A percentile compares a stretch with the other conserved stretches of the same genome.
Evolutionary conservation across 2,329 filamentous ascomycete species (phyloP).

Genomic region (Colletotrichum acutatum): DNA sequence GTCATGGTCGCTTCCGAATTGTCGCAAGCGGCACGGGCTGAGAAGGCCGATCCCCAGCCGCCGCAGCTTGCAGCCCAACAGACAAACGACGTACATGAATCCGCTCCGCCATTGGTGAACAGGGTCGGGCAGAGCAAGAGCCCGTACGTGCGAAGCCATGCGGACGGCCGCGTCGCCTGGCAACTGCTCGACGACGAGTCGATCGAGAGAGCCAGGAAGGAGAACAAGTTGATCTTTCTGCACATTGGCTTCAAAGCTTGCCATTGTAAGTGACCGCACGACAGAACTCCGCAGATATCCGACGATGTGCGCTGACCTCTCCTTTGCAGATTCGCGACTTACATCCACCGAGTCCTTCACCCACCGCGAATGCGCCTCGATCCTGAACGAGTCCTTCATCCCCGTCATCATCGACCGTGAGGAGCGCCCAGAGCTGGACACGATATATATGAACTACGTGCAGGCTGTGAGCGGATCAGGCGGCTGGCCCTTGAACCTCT

Average conservation of each 20-base stretch:
- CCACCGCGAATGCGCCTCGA: conserved; percentile 80
- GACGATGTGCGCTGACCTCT: conserved; percentile 11
- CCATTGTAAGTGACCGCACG: conserved; percentile 74
- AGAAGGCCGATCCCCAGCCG: conserved; percentile 37
- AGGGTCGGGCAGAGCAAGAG: conserved; percentile 53
- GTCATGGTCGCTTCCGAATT: conserved; percentile 52
- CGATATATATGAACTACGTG: conserved; percentile 98
- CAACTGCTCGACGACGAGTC: conserved; percentile 86
- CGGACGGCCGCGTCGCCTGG: conserved; percentile 88
- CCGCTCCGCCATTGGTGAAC: conserved; percentile 46
- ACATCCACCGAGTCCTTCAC: conserved; percentile 94
- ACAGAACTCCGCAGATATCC: background rate
- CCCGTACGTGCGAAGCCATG: conserved; percentile 75
- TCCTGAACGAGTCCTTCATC: conserved; percentile 89
- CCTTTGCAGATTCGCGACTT: conserved; percentile 78
- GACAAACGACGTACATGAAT: conserved; percentile 27
- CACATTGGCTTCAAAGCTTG: conserved; percentile 96
- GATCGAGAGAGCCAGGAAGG: conserved; percentile 78
- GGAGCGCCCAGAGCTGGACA: conserved; percentile 92
- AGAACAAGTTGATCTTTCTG: conserved; percentile 91
- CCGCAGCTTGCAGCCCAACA: conserved; percentile 43
- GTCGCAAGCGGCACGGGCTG: conserved; percentile 35
- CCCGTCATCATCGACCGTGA: conserved; percentile 95
- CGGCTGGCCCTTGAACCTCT: conserved; percentile 97
- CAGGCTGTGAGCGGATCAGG: conserved; percentile 91